These are phyloP conservation scores for Globisporangium cylindrosporum DNA, from an alignment of 352 stramenopile genomes.

Conservation along the genomic window DNA sequence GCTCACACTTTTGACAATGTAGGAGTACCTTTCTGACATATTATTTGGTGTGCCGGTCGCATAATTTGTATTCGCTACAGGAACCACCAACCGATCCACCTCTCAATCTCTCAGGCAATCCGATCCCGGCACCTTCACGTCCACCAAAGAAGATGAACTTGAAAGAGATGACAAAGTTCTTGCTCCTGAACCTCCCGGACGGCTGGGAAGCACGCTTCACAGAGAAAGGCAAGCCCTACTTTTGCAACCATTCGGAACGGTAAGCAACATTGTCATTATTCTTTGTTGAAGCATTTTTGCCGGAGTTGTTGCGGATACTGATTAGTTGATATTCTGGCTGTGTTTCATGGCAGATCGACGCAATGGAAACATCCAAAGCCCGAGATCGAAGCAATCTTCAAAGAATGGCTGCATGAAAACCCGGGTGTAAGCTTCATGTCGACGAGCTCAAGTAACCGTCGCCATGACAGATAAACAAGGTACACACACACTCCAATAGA, in stretches of 20 bases:
- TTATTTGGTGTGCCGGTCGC: not conserved
- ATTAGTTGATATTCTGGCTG: not conserved
- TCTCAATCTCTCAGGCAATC: constrained; percentile 15
- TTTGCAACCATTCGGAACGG: constrained; percentile 75
- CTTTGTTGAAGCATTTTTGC: not conserved
- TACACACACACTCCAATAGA: constrained; percentile 7
- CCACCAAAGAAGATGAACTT: constrained; percentile 50
- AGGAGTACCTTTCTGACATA: not conserved
- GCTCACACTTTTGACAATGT: not conserved
- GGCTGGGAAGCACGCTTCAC: constrained; percentile 84
- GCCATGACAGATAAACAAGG: constrained; percentile 7
- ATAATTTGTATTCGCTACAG: constrained; percentile 14
- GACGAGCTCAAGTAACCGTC: constrained; percentile 3
- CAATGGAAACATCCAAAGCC: constrained; percentile 82
- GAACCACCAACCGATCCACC: constrained; percentile 16
- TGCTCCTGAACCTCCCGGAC: constrained; percentile 64
- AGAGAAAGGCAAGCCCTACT: constrained; percentile 79
- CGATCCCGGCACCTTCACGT: constrained; percentile 29
- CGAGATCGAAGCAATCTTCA: constrained; percentile 74
- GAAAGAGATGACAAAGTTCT: constrained; percentile 76
- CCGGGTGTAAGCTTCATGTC: constrained; percentile 35
- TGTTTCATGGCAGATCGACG: constrained; percentile 44
- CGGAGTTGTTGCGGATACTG: not conserved
- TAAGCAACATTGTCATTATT: constrained; percentile 18
- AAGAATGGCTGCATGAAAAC: constrained; percentile 76